Evolutionary conservation across 768 basidiomycete species (phyloP), one percentile per base, ranked within the genome.

Genomic region (Lactifluus hygrophoroides): DNA sequence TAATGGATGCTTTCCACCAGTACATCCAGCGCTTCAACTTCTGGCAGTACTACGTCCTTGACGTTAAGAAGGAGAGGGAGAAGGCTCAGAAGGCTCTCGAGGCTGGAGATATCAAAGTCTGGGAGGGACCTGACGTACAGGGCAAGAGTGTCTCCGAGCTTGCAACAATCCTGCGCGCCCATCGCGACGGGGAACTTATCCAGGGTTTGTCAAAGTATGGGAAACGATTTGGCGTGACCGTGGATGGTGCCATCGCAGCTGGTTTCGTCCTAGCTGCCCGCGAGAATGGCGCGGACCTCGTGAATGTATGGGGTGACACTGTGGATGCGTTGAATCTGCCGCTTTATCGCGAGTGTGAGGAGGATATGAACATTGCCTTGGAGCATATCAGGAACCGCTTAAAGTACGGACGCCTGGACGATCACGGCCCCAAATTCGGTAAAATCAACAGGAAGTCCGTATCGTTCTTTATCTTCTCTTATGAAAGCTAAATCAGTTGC

Each of bases 21-120:
- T 75, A 79, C 27, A 66, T 93, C 61, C 80, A 86, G 58, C 75
- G 73, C 2, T 82, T 87, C 51, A 77, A 90, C 25, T 71, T 98
- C 21, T 99, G 92, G 91, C 88, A 98, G 66, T 99, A 86, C 75
- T 99, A 98, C 69, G 88, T 94, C 19, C 76, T 98, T 50, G 86
- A 97, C 66, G 77, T 83, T 11, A 73, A 75, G 38, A 71, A 76
- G 25, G 90, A 94, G 70, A 82, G 79, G 63, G 75, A 74, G 14
- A 74, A 76, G 2, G 77, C 92, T 60, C 76, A 73, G 48, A 71
- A 76, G 0, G 83, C 82, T 3, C 73, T 95, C 32, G 66, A 66
- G 3, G 73, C 76, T 23, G 72, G 74, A 9, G 73, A 77, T 17
- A 63, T 80, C 30, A 70, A 73, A 14, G 58, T 74, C 5, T 94